Evolutionary conservation across 2,329 filamentous ascomycete genomes (phyloP), one percentile per base, ranked within the genome.

Genomic region (Sporothrix dimorphospora): DNA sequence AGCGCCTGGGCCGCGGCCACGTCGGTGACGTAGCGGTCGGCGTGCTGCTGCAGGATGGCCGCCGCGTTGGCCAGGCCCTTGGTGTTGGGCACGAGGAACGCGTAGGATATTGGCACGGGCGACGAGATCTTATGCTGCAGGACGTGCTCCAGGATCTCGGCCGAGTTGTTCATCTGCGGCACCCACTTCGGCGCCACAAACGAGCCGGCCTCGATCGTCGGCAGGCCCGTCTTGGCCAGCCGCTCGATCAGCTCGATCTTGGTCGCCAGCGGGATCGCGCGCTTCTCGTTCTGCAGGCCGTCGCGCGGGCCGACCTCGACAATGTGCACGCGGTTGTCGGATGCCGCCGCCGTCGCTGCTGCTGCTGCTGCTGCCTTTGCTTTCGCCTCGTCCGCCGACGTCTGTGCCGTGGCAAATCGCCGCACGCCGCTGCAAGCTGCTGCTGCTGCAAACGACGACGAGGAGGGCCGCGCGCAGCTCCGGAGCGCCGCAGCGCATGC

Each of bases 141-240:
- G 70, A 94, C 83, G 77, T 92, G 88, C 74, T 91, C 82, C 72
- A 96, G 86, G 63, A 96, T 92, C 53, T 92, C 86, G 78, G 88
- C 87, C 1, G 93, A 94, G 77, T 92, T 91, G 75, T 90, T 90
- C 92, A 95, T 94, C 91, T 93, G 94, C 3, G 94, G 93, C 67
- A 94, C 90, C 88, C 92, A 94, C 87, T 92, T 94, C 1, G 93
- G 92, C 63, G 91, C 88, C 11, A 97, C 93, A 78, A 97, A 94
- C 1, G 92, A 92, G 0, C 93, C 94, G 21, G 92, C 90, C 80
- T 97, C 93, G 74, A 97, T 95, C 3, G 90, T 90, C 6, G 83
- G 83, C 55, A 96, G 80, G 0, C 93, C 93, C 0, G 92, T 91
- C 74, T 83, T 82, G 45, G 90, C 88, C 74, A 97, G 83, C 73